phyloP scores from a whole-genome alignment of 306 rosid species.

The Inga oerstediana region DNA sequence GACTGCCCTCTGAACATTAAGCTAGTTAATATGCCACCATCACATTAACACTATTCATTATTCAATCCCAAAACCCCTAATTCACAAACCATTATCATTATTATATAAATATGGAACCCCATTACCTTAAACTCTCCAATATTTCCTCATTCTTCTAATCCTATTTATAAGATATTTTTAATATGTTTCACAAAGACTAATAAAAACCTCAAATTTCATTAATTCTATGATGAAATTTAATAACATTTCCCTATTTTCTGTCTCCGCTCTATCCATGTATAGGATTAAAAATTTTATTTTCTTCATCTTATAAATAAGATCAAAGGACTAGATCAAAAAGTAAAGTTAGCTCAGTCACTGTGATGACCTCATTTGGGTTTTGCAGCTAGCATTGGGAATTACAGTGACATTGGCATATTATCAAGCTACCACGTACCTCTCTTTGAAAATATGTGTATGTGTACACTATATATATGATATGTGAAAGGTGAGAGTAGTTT shows the following conservation, averaged over 20 bases:
- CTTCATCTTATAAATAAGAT: no score
- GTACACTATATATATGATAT: background rate
- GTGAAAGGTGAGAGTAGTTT: background rate
- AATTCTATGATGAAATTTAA: no score
- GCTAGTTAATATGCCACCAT: constrained; percentile 31
- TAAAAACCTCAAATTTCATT: no score
- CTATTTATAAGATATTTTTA: no score
- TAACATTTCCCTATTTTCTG: no score
- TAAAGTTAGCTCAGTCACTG: background rate
- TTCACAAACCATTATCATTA: background rate
- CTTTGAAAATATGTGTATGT: background rate
- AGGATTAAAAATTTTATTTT: no score
- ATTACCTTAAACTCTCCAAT: background rate
- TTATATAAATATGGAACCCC: background rate
- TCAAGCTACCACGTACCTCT: background rate
- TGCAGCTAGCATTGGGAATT: background rate
- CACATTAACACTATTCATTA: constrained; percentile 27
- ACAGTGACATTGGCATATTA: background rate
- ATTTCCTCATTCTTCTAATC: background rate
- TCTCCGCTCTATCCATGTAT: no score
- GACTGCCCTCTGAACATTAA: constrained; percentile 42
- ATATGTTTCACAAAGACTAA: no score
- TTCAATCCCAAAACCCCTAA: background rate
- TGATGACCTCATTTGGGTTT: background rate
- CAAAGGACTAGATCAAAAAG: background rate